A percentile compares a stretch with the other conserved stretches of the same genome.
phyloP scores from a whole-genome alignment of 2,329 filamentous ascomycete species.

The Colletotrichum plurivorum region DNA sequence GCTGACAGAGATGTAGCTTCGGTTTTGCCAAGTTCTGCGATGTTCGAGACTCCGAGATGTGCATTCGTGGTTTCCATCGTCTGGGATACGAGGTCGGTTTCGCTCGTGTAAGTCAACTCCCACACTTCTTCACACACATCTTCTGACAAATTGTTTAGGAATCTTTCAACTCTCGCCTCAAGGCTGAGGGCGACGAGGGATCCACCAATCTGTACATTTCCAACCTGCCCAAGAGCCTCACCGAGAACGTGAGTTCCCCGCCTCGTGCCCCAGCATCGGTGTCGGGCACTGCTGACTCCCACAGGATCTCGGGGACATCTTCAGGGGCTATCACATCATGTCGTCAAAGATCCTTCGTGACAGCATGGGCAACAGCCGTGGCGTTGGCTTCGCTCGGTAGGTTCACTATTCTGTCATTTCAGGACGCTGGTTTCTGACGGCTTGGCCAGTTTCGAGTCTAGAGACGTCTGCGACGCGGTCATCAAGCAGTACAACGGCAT shows the following conservation, averaged over 20 bases:
- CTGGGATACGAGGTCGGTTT: slow-evolving; percentile 98
- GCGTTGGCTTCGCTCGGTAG: slow-evolving; percentile 97
- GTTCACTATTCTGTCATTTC: slow-evolving; percentile 45
- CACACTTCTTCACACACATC: slow-evolving; percentile 12
- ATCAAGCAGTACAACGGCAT: slow-evolving; percentile 89
- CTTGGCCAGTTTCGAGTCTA: slow-evolving; percentile 83
- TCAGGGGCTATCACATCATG: slow-evolving; percentile 84
- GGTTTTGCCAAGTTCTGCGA: slow-evolving; percentile 97
- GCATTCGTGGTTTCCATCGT: slow-evolving; percentile 94
- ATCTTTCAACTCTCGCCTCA: slow-evolving; percentile 97
- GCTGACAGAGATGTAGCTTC: slow-evolving; percentile 73
- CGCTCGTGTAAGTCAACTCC: slow-evolving; percentile 76
- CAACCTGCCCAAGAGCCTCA: slow-evolving; percentile 92
- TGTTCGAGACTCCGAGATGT: slow-evolving; percentile 90
- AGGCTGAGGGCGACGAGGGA: slow-evolving; percentile 89
- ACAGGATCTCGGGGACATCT: slow-evolving; percentile 83
- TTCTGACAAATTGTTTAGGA: slow-evolving; percentile 71
- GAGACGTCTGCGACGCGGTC: slow-evolving; percentile 91
- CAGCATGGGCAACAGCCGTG: slow-evolving; percentile 90
- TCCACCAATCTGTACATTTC: slow-evolving; percentile 99
- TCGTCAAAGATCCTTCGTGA: slow-evolving; percentile 97
- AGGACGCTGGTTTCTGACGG: slow-evolving; percentile 42
- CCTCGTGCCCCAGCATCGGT: neutral
- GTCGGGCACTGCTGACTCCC: slow-evolving; percentile 13
- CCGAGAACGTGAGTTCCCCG: slow-evolving; percentile 80